Base-by-base conservation (phyloP, 1,284 basidiomycete species). In the Coniferiporia weirii region DNA sequence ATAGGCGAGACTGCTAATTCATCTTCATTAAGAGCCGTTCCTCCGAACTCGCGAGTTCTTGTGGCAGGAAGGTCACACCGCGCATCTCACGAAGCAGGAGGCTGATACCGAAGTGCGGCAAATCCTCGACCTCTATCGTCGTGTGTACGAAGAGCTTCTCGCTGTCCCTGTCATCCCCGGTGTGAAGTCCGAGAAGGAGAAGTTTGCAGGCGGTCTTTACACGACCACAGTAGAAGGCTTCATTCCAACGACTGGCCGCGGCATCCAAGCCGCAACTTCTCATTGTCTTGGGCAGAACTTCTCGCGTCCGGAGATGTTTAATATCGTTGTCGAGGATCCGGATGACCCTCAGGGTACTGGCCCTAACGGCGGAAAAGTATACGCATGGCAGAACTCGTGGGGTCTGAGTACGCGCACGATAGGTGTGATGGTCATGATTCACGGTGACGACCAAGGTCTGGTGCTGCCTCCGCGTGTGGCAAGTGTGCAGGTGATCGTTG, bases 31-130 rank as follows among this genome's bases (percentile, higher is more conserved):
- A 90, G 87, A 99, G 75, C 96, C 96, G 1, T 99, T 99, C 90
- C 83, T 99, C 46, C 93, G 96, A 64, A 99, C 97, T 1, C 92
- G 97, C 69, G 96, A 99, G 77, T 99, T 98, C 83, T 79, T 99
- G 38, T 99, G 97, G 96, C 96, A 99, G 77, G 97, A 99, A 75
- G 96, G 96, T 50, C 96, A 99, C 79, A 98, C 97, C 4, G 97
- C 96, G 1, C 87, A 91, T 76, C 79, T 97, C 55, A 92, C 91
- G 66, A 90, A 95, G 72, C 70, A 79, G 12, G 95, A 97, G 73
- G 96, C 96, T 43, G 95, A 93, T 70, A 78, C 77, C 63, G 97
- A 99, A 76, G 96, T 99, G 10, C 84, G 82, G 49, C 83, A 96
- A 64, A 99, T 99, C 68, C 88, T 99, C 67, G 94, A 97, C 60